A percentile compares a stretch with the other conserved stretches of the same genome.
These are phyloP conservation scores for Stylonectria norvegica DNA, from an alignment of 2,329 filamentous ascomycete genomes.

Conservation along the genomic window DNA sequence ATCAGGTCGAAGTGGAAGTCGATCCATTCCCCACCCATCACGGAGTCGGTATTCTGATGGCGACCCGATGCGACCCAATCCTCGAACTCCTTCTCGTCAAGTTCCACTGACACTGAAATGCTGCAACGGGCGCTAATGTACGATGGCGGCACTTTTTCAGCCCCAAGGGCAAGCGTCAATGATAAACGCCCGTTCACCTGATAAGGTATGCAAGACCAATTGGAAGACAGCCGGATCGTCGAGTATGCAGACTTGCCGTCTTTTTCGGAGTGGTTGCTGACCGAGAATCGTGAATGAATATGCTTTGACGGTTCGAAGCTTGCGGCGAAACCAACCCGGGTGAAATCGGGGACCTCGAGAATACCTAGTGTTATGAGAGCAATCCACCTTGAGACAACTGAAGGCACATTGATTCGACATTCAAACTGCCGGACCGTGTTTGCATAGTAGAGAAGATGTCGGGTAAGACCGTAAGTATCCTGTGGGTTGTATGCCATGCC, in stretches of 20 bases:
- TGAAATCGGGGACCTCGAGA: background rate
- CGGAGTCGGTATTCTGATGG: slow-evolving; percentile 12
- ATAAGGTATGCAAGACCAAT: slow-evolving; percentile 11
- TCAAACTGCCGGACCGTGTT: background rate
- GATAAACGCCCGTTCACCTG: slow-evolving; percentile 12
- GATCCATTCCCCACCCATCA: slow-evolving; percentile 13
- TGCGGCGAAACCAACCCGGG: background rate
- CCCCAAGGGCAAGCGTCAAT: slow-evolving; percentile 9
- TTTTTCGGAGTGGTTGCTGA: background rate
- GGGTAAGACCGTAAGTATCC: too few species aligned
- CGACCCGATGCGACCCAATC: slow-evolving; percentile 7
- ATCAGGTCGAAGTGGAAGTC: slow-evolving; percentile 4
- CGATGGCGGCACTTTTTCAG: slow-evolving; percentile 10
- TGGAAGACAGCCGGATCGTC: background rate
- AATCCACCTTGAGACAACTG: background rate
- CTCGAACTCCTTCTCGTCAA: slow-evolving; percentile 4
- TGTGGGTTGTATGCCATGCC: background rate
- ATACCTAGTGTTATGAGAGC: background rate
- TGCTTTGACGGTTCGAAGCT: background rate
- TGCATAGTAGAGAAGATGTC: background rate
- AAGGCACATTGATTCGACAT: background rate
- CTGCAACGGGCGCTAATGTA: slow-evolving; percentile 14
- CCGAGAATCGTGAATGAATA: background rate
- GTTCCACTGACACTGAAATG: slow-evolving; percentile 2
- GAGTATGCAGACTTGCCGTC: background rate